Evolutionary conservation across 305 asterid genomes (phyloP), one percentile per base, ranked within the genome.

Genomic region (Stenogyne calaminthoides): DNA sequence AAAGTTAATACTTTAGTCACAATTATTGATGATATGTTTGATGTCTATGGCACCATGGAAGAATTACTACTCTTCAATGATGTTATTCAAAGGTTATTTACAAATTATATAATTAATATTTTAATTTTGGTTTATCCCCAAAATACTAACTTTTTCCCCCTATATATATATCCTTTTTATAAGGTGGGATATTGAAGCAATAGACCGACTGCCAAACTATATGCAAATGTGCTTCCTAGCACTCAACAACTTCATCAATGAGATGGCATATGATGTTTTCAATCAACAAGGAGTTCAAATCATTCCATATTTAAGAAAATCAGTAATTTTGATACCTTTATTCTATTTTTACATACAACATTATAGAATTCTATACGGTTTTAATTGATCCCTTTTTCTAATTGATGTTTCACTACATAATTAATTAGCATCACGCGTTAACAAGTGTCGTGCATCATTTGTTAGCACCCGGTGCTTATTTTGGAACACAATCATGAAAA

Each of bases 131-230:
- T n/a, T n/a, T n/a, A n/a, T n/a, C n/a, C n/a, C n/a, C n/a, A n/a
- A n/a, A n/a, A n/a, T n/a, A n/a, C n/a, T n/a, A n/a, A n/a, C n/a
- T n/a, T n/a, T n/a, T n/a, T n/a, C n/a, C n/a, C n/a, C n/a, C n/a
- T n/a, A n/a, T n/a, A n/a, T n/a, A n/a, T n/a, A n/a, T n/a, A n/a
- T n/a, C 42, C 42, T 14, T 14, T 39, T n/a, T 34, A 0, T 9
- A 68, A 76, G 80, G 64, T 75, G 79, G 79, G 74, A 75, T 59
- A n/a, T 61, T 9, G 44, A 22, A 36, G 69, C 69, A 20, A 22
- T 67, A 6, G 70, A 75, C 1, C 46, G 60, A 60, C 75, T 75
- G 54, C 79, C 75, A 2, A 0, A 49, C 2, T 75, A 75, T 15
- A 68, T 75, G 79, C 74, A 75, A 16, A 49, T 67, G 15, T 46